Conservation (phyloP, 371 early-diverging fungal species). For the Capillidium rhysosporum region DNA sequence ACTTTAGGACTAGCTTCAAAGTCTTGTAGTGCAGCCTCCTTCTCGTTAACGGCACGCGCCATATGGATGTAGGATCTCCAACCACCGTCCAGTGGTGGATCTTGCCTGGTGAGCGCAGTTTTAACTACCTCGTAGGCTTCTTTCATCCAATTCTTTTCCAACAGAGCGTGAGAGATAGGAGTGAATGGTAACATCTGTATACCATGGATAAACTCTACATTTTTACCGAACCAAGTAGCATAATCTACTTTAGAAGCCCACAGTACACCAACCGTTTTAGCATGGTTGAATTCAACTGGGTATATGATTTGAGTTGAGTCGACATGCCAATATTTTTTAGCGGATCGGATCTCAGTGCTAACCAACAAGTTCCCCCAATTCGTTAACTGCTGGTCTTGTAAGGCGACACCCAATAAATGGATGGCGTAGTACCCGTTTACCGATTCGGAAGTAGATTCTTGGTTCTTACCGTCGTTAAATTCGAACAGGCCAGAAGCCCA, state of each 20-base stretch:
- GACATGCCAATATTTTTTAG: constrained; percentile 32
- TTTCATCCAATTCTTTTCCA: constrained; percentile 29
- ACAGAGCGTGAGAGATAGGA: constrained; percentile 31
- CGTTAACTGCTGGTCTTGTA: constrained; percentile 15
- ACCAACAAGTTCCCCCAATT: constrained; percentile 24
- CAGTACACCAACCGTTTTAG: constrained; percentile 42
- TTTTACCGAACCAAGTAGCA: constrained; percentile 14
- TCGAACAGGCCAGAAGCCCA: constrained; percentile 57
- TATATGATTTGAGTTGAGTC: constrained; percentile 14
- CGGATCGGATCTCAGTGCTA: constrained; percentile 29
- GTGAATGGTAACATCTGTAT: constrained; percentile 65
- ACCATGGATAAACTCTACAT: constrained; percentile 44
- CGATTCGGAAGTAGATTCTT: constrained; percentile 54
- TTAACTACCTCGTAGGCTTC: constrained; percentile 13
- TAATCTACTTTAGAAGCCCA: constrained; percentile 52
- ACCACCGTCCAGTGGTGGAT: constrained; percentile 13
- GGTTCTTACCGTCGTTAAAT: constrained; percentile 42
- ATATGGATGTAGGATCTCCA: constrained; percentile 33
- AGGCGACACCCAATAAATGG: constrained; percentile 35
- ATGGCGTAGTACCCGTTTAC: constrained; percentile 49
- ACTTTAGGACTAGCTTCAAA: constrained; percentile 9
- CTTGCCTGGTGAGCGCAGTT: constrained; percentile 8
- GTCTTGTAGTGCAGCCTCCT: neutral
- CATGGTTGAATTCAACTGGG: constrained; percentile 22
- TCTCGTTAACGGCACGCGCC: constrained; percentile 24